These are phyloP conservation scores for Claviceps africana DNA, from an alignment of 2,329 filamentous ascomycete genomes.

Conservation along the genomic window DNA sequence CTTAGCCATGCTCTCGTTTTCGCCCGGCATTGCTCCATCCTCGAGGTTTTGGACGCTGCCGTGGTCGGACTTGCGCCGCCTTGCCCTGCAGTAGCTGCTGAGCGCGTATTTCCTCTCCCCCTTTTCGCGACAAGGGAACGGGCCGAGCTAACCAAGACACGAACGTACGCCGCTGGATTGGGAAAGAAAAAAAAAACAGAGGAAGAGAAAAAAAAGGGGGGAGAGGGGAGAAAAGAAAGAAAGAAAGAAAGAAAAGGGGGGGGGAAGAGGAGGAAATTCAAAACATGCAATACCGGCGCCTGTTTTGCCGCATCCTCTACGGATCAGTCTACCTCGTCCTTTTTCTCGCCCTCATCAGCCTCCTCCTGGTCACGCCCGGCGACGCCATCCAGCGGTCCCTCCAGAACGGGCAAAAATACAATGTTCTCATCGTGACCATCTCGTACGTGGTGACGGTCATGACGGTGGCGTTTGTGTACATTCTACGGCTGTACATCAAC, in stretches of 20 bases:
- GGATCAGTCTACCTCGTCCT: constrained; percentile 63
- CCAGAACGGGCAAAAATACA: constrained; percentile 51
- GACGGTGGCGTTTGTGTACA: constrained; percentile 63
- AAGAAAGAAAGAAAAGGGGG: not conserved
- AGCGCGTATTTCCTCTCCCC: not conserved
- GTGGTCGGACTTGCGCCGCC: not conserved
- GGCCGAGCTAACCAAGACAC: not conserved
- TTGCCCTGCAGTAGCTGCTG: not conserved
- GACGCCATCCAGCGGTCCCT: constrained; percentile 71
- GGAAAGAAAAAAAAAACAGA: not conserved
- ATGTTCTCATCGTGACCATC: constrained; percentile 69
- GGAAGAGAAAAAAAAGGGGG: not conserved
- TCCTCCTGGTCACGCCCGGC: constrained; percentile 67
- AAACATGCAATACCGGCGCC: constrained; percentile 17
- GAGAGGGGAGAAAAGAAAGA: not conserved
- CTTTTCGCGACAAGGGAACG: not conserved
- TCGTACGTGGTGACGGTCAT: constrained; percentile 60
- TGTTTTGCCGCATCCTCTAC: constrained; percentile 70
- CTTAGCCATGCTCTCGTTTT: constrained; percentile 15
- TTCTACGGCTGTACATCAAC: constrained; percentile 74
- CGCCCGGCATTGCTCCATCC: constrained; percentile 5
- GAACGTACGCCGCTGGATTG: not conserved
- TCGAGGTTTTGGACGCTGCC: not conserved
- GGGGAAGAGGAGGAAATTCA: not conserved
- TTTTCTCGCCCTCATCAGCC: constrained; percentile 54